Conservation (phyloP, 139 green algal genomes). For the Desmodesmus armatus region DNA sequence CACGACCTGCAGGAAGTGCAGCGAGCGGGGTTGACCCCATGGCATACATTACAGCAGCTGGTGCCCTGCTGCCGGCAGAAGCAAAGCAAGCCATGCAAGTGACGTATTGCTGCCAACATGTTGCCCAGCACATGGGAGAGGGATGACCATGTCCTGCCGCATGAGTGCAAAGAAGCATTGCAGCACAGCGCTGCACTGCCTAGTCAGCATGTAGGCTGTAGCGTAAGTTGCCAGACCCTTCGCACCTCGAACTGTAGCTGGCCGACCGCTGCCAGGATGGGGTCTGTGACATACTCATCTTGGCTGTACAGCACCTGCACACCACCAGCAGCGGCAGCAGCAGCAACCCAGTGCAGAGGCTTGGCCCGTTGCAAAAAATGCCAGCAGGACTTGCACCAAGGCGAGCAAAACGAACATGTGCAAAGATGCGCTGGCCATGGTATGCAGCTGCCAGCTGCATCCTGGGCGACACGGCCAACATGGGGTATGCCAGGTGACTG, state of each 20-base stretch:
- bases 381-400: neutral
- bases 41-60: neutral
- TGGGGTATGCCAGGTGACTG: too few species aligned
- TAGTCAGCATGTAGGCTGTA: too few species aligned
- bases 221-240: too few species aligned
- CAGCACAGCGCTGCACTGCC: too few species aligned
- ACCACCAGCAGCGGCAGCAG: conserved; percentile 23
- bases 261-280: conserved; percentile 84
- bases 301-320: conserved; percentile 79
- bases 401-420: neutral
- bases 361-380: neutral
- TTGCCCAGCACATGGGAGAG: too few species aligned
- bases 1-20: neutral
- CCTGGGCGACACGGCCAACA: too few species aligned
- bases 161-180: conserved; percentile 57
- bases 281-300: conserved; percentile 76
- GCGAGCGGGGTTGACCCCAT: too few species aligned
- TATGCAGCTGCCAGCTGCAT: too few species aligned
- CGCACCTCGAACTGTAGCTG: conserved; percentile 85
- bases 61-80: neutral
- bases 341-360: conserved; percentile 16
- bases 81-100: neutral
- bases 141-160: neutral
- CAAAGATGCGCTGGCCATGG: too few species aligned
- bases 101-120: too few species aligned